Percentiles rank a stretch among this genome's conserved stretches.
phyloP scores from a whole-genome alignment of 78 protist species.

The Dictyostelium purpureum region DNA sequence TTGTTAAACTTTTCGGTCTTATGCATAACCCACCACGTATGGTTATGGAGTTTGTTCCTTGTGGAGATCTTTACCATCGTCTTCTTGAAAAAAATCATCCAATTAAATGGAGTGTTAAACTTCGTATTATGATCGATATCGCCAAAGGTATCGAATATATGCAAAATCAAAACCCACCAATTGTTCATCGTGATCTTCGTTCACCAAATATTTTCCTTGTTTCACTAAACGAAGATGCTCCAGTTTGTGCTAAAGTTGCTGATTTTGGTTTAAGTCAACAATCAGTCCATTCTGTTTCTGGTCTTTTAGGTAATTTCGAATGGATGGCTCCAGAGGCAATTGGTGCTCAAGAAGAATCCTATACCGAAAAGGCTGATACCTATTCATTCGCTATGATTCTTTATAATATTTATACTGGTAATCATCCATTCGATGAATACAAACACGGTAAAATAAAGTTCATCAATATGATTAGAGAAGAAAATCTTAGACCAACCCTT shows the following conservation, averaged over 20 bases:
- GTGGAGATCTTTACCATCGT: slow-evolving; percentile 72
- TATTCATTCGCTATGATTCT: slow-evolving; percentile 73
- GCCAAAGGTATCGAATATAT: slow-evolving; percentile 70
- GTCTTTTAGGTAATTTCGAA: slow-evolving; percentile 45
- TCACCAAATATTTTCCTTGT: slow-evolving; percentile 57
- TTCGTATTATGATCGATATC: slow-evolving; percentile 58
- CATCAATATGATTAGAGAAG: slow-evolving; percentile 62
- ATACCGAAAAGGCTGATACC: slow-evolving; percentile 77
- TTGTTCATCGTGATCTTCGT: slow-evolving; percentile 78
- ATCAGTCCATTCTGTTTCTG: slow-evolving; percentile 58
- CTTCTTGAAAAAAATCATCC: background rate
- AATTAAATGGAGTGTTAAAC: slow-evolving; percentile 20
- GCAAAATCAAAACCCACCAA: slow-evolving; percentile 69
- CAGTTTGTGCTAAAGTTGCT: slow-evolving; percentile 75
- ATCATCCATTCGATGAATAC: slow-evolving; percentile 59
- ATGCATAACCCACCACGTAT: slow-evolving; percentile 71
- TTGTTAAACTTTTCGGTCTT: slow-evolving; percentile 70
- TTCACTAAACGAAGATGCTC: slow-evolving; percentile 44
- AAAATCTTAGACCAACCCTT: slow-evolving; percentile 63
- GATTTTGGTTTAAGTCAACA: slow-evolving; percentile 81
- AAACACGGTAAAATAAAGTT: slow-evolving; percentile 39
- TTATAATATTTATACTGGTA: slow-evolving; percentile 58
- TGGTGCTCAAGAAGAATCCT: slow-evolving; percentile 75
- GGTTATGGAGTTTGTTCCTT: slow-evolving; percentile 75
- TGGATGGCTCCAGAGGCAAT: slow-evolving; percentile 85